A percentile compares a stretch with the other conserved stretches of the same genome.
Conservation (phyloP, 139 green algal species). For the Micractinium sp. region DNA sequence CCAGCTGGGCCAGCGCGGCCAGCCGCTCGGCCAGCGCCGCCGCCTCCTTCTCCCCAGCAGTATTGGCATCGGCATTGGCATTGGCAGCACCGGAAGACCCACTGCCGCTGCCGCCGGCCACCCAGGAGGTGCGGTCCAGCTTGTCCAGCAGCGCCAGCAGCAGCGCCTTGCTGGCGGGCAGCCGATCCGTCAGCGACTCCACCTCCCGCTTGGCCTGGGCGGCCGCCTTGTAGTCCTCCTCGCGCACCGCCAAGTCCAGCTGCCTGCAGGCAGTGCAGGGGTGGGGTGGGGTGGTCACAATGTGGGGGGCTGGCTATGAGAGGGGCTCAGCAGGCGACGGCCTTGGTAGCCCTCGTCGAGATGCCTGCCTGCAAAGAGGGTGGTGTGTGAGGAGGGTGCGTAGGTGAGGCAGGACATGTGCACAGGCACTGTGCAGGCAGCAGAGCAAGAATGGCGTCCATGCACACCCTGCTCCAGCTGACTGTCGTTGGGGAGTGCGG, state of each 20-base stretch:
- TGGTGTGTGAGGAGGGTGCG: too few species aligned
- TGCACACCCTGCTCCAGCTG: background rate
- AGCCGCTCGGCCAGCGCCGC: background rate
- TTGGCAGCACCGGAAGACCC: background rate
- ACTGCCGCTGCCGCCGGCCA: background rate
- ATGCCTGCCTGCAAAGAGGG: too few species aligned
- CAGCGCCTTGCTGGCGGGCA: conserved; percentile 25
- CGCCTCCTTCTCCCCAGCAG: background rate
- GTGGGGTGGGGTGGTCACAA: too few species aligned
- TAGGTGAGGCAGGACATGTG: too few species aligned
- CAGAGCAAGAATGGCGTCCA: background rate
- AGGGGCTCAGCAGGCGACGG: too few species aligned
- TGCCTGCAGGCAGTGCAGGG: background rate
- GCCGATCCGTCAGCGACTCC: background rate
- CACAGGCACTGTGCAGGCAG: too few species aligned
- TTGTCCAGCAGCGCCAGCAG: conserved; percentile 27
- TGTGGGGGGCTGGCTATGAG: too few species aligned
- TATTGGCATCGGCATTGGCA: background rate
- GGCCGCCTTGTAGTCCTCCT: conserved; percentile 21
- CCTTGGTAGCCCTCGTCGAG: too few species aligned
- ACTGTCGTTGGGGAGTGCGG: background rate
- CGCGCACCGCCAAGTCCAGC: conserved; percentile 17
- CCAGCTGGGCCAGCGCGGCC: conserved; percentile 26
- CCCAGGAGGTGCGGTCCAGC: background rate
- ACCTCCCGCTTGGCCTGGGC: conserved; percentile 1